A percentile compares a stretch with the other conserved stretches of the same genome.
Evolutionary conservation across 306 rosid species (phyloP).

Genomic region (Malus sylvestris): DNA sequence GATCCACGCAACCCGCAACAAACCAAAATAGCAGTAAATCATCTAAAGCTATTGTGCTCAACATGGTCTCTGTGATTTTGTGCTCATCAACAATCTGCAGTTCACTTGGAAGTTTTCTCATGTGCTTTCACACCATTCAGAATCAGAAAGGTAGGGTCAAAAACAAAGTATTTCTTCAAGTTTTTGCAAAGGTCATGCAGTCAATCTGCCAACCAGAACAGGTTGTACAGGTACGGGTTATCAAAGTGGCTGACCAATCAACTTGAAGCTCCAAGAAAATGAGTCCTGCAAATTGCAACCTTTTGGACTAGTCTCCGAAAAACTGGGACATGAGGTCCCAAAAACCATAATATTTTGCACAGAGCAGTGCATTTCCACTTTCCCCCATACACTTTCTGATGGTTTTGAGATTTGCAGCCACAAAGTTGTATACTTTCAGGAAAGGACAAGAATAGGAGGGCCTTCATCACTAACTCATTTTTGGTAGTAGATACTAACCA

Average conservation of each 20-base stretch:
- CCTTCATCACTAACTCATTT: background rate
- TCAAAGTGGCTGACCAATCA: background rate
- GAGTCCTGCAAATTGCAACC: background rate
- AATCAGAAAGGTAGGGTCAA: background rate
- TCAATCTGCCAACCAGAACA: background rate
- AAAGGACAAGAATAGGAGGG: background rate
- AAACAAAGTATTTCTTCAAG: background rate
- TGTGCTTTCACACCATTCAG: background rate
- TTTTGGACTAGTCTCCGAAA: background rate
- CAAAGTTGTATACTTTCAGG: background rate
- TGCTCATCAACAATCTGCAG: background rate
- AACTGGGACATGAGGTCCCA: background rate
- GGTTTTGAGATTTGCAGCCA: background rate
- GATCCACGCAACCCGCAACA: background rate
- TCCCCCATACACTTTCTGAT: background rate
- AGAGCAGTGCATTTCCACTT: background rate
- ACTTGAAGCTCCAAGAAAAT: background rate
- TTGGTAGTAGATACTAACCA: background rate
- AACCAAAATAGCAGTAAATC: background rate
- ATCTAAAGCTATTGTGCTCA: background rate
- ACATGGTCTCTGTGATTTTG: background rate
- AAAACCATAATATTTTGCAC: background rate
- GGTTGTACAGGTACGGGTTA: background rate
- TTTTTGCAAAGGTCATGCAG: background rate
- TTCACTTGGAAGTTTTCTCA: background rate